Percentiles rank a stretch among this genome's conserved stretches.
Conservation (phyloP, 1,139 yeast species). For the Scheffersomyces lignicola region DNA sequence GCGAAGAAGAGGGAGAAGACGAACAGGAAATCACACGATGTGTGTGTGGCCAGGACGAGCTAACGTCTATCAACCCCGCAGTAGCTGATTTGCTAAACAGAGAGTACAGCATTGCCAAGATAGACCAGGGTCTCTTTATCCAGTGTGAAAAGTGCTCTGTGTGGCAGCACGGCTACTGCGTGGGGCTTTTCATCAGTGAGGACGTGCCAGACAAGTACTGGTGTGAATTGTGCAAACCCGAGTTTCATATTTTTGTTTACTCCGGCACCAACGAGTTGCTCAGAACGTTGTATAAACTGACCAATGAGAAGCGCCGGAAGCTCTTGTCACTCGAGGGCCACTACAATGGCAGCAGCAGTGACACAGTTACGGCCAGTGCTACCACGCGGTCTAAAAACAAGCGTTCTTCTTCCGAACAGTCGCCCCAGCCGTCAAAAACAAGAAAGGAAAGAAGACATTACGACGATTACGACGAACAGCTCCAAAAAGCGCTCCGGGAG, state of each 20-base stretch:
- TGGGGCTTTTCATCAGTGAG: slow-evolving; percentile 70
- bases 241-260: slow-evolving; percentile 57
- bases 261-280: slow-evolving; percentile 10
- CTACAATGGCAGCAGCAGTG: neutral
- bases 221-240: slow-evolving; percentile 91
- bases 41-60: slow-evolving; percentile 77
- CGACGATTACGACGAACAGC: slow-evolving; percentile 65
- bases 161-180: slow-evolving; percentile 98
- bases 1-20: slow-evolving; percentile 35
- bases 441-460: slow-evolving; percentile 78
- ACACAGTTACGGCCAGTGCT: no score
- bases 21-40: slow-evolving; percentile 85
- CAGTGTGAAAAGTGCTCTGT: slow-evolving; percentile 92
- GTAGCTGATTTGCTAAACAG: slow-evolving; percentile 46
- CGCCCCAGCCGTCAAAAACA: slow-evolving; percentile 50
- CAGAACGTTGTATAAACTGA: slow-evolving; percentile 52
- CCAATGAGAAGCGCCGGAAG: slow-evolving; percentile 47
- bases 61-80: slow-evolving; percentile 38
- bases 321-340: slow-evolving; percentile 37
- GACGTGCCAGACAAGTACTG: slow-evolving; percentile 89
- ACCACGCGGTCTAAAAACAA: neutral
- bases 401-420: neutral
- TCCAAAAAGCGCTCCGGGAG: slow-evolving; percentile 70
- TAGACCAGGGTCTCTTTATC: slow-evolving; percentile 75
- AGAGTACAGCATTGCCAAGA: slow-evolving; percentile 57